Base-by-base conservation (phyloP, 495 filamentous ascomycete genomes). In the Aspergillus sclerotiicarbonarius region DNA sequence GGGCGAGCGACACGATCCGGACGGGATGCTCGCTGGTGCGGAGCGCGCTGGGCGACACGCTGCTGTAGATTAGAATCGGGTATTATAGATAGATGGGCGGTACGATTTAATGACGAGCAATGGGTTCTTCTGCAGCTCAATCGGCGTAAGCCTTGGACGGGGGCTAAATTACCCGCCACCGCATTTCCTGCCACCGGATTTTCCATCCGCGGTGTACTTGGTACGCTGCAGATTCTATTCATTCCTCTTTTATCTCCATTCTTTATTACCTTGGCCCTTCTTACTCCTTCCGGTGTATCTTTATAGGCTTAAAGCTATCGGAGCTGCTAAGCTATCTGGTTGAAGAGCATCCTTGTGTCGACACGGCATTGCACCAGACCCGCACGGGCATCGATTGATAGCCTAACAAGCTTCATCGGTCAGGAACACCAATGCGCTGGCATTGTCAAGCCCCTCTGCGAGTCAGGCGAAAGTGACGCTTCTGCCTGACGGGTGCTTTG, bases 1-100 rank as follows among this genome's bases (percentile, higher is more conserved):
- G 90, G 1, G 92, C 91, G 0, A 80, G 82, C 29, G 92, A 97
- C 71, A 98, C 94, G 2, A 89, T 98, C 57, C 76, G 92, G 31
- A 88, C 92, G 8, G 94, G 94, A 2, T 94, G 91, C 71, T 93
- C 88, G 44, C 76, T 98, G 60, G 90, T 98, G 10, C 80, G 94
- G 51, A 97, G 93, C 73, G 92, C 91, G 8, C 69, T 97, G 54
- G 94, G 94, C 10, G 94, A 98, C 76, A 94, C 88, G 51, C 73
- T 98, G 57, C 72, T 98, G 57, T 97, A 70, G 68, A 51, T 6
- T 4, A 21, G 20, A 44, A 37, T 45, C 48, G 25, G 25, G n/a
- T 10, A 12, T 25, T 44, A n/a, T 52, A 46, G 45, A 35, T 6
- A 13, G 37, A 12, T n/a, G 37, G 13, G n/a, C 37, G 37, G n/a